Percentiles rank a stretch among this genome's conserved stretches.
Evolutionary conservation across 257 asterid species (phyloP).

Genomic region (Anisodus acutangulus): DNA sequence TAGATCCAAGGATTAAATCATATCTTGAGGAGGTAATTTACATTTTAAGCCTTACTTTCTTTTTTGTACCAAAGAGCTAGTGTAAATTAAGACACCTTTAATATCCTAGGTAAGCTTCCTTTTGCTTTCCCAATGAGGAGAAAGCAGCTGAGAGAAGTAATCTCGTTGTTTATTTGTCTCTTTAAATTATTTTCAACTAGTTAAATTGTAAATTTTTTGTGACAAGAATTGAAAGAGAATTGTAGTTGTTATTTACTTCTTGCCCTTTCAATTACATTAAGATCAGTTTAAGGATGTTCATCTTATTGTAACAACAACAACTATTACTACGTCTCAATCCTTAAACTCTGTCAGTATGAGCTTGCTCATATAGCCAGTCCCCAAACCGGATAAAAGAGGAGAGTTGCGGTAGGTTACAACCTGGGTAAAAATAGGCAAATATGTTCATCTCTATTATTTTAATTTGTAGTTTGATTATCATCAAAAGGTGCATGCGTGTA

Average conservation of each 20-base stretch:
- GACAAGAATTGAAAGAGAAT: not conserved
- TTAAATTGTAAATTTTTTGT: not conserved
- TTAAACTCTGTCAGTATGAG: not conserved
- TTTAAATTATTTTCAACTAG: constrained; percentile 1
- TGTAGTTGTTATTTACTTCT: not conserved
- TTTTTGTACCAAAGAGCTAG: not conserved
- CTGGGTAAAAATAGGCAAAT: not conserved
- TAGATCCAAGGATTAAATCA: constrained; percentile 21
- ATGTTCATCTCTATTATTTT: not conserved
- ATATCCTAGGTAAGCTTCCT: constrained; percentile 19
- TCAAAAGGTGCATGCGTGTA: constrained; percentile 3
- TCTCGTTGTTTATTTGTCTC: not conserved
- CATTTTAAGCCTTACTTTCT: not conserved
- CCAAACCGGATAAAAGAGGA: not conserved
- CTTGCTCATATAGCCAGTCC: not conserved
- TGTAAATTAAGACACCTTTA: not conserved
- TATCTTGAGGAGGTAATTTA: not conserved
- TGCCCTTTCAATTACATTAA: constrained; percentile 5
- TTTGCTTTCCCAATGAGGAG: not conserved
- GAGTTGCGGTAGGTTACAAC: accelerated
- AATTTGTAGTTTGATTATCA: not conserved
- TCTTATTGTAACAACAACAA: not conserved
- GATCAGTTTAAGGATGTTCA: not conserved
- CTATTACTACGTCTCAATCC: not conserved
- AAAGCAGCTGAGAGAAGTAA: constrained; percentile 15